Evolutionary conservation across 257 asterid genomes (phyloP).

Genomic region (Ligustrum vulgare): DNA sequence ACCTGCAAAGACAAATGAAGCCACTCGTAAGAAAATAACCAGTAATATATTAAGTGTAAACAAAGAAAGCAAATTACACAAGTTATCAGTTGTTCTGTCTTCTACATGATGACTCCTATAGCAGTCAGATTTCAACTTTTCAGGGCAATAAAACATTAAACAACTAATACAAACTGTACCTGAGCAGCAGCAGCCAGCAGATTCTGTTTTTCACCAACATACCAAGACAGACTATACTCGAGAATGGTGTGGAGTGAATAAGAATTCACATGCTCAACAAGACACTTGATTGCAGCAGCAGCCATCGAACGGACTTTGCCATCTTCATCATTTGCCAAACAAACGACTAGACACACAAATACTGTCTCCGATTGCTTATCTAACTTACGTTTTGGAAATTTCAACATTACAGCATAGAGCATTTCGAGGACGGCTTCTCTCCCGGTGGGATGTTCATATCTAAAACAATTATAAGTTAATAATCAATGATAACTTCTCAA

Average conservation of each 20-base stretch:
- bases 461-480: slow-evolving; percentile 31
- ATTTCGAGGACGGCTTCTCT: slow-evolving; percentile 93
- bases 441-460: slow-evolving; percentile 86
- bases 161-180: slow-evolving; percentile 37
- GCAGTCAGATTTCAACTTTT: no score
- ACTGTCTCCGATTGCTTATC: slow-evolving; percentile 69
- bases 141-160: no score
- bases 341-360: slow-evolving; percentile 65
- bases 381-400: slow-evolving; percentile 51
- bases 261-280: slow-evolving; percentile 58
- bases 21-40: slow-evolving; percentile 14
- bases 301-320: slow-evolving; percentile 79
- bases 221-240: slow-evolving; percentile 75
- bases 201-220: slow-evolving; percentile 57
- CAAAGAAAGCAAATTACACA: background rate
- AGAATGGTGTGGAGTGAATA: slow-evolving; percentile 52
- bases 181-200: slow-evolving; percentile 88
- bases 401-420: slow-evolving; percentile 76
- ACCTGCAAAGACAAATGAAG: slow-evolving; percentile 49
- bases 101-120: no score
- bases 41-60: background rate
- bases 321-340: slow-evolving; percentile 81
- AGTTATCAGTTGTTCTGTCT: no score
- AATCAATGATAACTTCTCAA: background rate
- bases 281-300: slow-evolving; percentile 76